phyloP scores from a whole-genome alignment of 768 basidiomycete species.

The Serendipita sp. region DNA sequence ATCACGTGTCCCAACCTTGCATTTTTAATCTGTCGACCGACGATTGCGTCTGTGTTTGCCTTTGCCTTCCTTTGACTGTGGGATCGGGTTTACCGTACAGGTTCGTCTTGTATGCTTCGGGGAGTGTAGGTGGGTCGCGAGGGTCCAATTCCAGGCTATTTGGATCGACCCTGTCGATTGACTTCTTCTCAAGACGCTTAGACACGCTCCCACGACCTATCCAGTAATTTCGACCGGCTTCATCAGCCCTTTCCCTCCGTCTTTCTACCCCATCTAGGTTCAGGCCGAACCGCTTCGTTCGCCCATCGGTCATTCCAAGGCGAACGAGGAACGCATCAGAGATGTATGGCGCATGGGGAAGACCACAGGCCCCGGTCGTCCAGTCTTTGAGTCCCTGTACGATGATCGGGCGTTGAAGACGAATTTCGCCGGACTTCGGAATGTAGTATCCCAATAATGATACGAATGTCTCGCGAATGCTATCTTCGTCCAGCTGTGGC shows the following conservation, averaged over 20 bases:
- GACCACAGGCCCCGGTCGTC: slow-evolving; percentile 39
- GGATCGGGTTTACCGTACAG: not conserved
- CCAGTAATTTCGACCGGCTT: not conserved
- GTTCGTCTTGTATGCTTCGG: not conserved
- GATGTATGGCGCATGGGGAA: slow-evolving; percentile 36
- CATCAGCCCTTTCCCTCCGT: not conserved
- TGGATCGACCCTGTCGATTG: not conserved
- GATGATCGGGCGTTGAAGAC: slow-evolving; percentile 28
- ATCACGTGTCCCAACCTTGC: too few relatives aligned
- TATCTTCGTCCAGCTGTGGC: slow-evolving; percentile 27
- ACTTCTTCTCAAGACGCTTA: not conserved
- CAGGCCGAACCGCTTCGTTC: slow-evolving; percentile 16
- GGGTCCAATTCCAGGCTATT: not conserved
- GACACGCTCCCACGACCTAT: not conserved
- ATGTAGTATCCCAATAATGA: slow-evolving; percentile 62
- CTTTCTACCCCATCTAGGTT: not conserved
- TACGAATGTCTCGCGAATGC: slow-evolving; percentile 44
- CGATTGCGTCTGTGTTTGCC: too few relatives aligned
- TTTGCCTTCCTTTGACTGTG: not conserved
- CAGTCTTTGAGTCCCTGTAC: slow-evolving; percentile 46
- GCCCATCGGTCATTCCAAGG: slow-evolving; percentile 18
- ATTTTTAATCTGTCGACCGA: too few relatives aligned
- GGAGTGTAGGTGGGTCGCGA: not conserved
- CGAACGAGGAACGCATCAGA: slow-evolving; percentile 31
- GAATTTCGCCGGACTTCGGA: slow-evolving; percentile 32